A percentile compares a stretch with the other conserved stretches of the same genome.
These are phyloP conservation scores for Dillenia suffruticosa DNA, from an alignment of 164 flowering plant species.

Conservation along the genomic window DNA sequence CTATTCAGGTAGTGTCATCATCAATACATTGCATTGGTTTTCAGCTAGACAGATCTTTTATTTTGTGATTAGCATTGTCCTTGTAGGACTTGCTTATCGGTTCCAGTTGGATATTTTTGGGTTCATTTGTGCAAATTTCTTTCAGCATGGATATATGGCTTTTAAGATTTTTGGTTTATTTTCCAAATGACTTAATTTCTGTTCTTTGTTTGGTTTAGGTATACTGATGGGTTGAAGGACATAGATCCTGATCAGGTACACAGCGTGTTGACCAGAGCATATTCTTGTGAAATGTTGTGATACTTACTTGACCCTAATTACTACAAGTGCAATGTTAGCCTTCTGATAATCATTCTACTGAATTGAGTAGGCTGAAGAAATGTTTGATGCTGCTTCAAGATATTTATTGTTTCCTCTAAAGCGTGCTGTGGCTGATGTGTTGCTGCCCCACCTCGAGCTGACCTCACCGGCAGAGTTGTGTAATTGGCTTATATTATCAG, in stretches of 20 bases:
- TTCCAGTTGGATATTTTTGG: no score
- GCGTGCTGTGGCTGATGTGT: constrained; percentile 92
- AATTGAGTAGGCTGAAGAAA: constrained; percentile 75
- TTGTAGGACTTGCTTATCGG: no score
- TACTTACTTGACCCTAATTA: no score
- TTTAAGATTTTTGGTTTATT: neutral
- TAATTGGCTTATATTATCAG: constrained; percentile 86
- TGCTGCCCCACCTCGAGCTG: constrained; percentile 79
- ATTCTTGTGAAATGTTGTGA: no score
- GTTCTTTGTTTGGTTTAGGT: constrained; percentile 48
- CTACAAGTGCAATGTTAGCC: neutral
- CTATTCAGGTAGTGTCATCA: no score
- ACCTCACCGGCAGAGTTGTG: constrained; percentile 84
- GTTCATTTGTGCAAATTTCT: no score
- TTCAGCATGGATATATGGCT: no score
- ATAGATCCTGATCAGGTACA: constrained; percentile 88
- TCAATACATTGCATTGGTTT: no score
- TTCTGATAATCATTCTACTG: constrained; percentile 2
- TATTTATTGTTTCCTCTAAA: constrained; percentile 91
- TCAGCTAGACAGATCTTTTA: no score
- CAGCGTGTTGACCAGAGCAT: neutral
- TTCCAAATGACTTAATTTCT: constrained; percentile 2
- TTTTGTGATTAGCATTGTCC: no score
- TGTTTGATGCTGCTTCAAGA: constrained; percentile 98
- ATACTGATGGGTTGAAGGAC: constrained; percentile 81